These are phyloP conservation scores for Ensete ventricosum DNA, from an alignment of 176 grass and related monocot species.

Conservation along the genomic window DNA sequence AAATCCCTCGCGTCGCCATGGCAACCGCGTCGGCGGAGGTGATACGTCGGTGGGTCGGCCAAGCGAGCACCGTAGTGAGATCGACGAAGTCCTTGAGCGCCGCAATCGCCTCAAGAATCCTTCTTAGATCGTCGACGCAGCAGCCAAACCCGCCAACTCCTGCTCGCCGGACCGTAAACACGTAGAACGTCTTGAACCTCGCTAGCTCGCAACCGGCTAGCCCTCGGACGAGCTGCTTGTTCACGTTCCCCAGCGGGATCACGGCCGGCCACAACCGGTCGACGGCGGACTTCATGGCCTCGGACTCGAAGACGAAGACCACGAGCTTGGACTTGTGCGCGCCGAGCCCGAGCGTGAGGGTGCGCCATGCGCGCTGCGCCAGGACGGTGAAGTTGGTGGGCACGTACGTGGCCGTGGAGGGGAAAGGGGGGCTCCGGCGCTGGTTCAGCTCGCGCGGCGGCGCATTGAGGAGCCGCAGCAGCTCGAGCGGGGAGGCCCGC, in stretches of 20 bases:
- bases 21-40: constrained; percentile 46
- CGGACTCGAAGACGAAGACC: constrained; percentile 90
- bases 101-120: constrained; percentile 58
- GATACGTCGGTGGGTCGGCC: constrained; percentile 79
- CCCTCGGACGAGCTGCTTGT: constrained; percentile 81
- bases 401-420: constrained; percentile 77
- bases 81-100: constrained; percentile 89
- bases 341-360: constrained; percentile 84
- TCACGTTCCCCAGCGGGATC: constrained; percentile 81
- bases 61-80: constrained; percentile 81
- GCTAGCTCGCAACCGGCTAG: constrained; percentile 77
- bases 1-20: constrained; percentile 30
- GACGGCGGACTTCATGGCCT: constrained; percentile 62
- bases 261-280: constrained; percentile 73
- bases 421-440: constrained; percentile 76
- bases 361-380: constrained; percentile 95
- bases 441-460: constrained; percentile 77
- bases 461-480: constrained; percentile 73
- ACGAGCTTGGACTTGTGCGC: constrained; percentile 90
- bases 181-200: constrained; percentile 95
- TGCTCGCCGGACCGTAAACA: constrained; percentile 73
- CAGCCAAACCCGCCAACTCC: constrained; percentile 68
- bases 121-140: constrained; percentile 62
- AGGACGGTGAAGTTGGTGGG: constrained; percentile 96
- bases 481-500: constrained; percentile 67